Evolutionary conservation across 352 stramenopile genomes (phyloP).

Genomic region (Peronosclerospora sorghi): DNA sequence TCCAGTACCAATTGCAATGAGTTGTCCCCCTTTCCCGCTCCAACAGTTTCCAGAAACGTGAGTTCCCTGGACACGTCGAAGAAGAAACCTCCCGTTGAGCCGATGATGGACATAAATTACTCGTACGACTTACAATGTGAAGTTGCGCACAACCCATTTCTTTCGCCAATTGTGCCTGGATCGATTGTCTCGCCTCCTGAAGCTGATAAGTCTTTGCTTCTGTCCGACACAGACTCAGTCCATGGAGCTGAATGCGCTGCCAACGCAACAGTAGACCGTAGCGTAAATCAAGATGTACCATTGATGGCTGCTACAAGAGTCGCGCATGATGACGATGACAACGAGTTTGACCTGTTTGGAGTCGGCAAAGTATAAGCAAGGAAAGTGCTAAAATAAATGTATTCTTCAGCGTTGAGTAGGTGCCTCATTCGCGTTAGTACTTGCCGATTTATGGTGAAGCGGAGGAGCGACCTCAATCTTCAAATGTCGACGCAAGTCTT

Average conservation of each 20-base stretch:
- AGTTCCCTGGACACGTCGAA: conserved; percentile 9
- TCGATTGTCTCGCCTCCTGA: not conserved
- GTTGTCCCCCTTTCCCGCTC: conserved; percentile 20
- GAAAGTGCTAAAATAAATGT: conserved; percentile 5
- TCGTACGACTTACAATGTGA: conserved; percentile 61
- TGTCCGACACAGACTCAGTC: too few relatives aligned
- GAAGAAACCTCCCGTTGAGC: conserved; percentile 14
- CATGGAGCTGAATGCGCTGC: not conserved
- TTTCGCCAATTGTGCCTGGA: conserved; percentile 12
- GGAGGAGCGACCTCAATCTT: conserved; percentile 34
- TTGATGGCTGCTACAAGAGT: not conserved
- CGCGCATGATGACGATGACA: conserved; percentile 4
- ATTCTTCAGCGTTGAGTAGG: conserved; percentile 1
- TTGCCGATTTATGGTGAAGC: conserved; percentile 17
- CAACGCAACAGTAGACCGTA: not conserved
- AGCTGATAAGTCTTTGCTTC: not conserved
- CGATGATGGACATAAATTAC: conserved; percentile 52
- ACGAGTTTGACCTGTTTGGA: conserved; percentile 26
- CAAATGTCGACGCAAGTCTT: conserved; percentile 69
- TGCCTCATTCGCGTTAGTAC: conserved; percentile 3
- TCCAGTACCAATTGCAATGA: conserved; percentile 18
- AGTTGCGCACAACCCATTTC: conserved; percentile 42
- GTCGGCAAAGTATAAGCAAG: conserved; percentile 11
- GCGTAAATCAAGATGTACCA: not conserved
- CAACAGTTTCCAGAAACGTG: conserved; percentile 14